A percentile compares a stretch with the other conserved stretches of the same genome.
phyloP scores from a whole-genome alignment of 129 eudicot genomes.

The Kitagawia praeruptora region DNA sequence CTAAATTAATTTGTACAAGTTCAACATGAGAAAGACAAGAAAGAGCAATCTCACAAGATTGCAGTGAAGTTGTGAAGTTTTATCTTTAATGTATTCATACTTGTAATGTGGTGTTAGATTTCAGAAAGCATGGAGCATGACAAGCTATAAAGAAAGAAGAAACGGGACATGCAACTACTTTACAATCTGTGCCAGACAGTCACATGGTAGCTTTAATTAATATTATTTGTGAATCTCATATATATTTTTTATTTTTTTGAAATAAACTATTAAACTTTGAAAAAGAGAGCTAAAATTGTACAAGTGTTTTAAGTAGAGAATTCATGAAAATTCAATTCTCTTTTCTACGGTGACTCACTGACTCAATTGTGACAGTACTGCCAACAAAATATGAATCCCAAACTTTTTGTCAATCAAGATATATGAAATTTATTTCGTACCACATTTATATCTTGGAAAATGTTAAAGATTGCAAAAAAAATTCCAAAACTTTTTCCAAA shows the following conservation, averaged over 20 bases:
- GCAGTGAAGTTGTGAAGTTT: not conserved
- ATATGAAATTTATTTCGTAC: too few species aligned
- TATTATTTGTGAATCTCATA: not conserved
- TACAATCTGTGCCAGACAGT: slow-evolving; percentile 4
- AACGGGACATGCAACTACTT: not conserved
- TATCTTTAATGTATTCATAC: slow-evolving; percentile 6
- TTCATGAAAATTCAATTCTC: too few species aligned
- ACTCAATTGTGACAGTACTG: too few species aligned
- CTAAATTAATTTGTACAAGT: too few species aligned
- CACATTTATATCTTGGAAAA: too few species aligned
- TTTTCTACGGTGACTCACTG: too few species aligned
- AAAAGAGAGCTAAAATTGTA: not conserved
- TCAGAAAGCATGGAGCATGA: slow-evolving; percentile 8
- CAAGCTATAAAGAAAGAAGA: slow-evolving; percentile 3
- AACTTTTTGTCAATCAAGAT: too few species aligned
- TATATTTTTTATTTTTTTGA: not conserved
- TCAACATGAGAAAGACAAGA: not conserved
- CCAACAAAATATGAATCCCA: too few species aligned
- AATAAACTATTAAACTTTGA: not conserved
- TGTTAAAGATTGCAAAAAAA: too few species aligned
- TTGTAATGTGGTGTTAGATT: slow-evolving; percentile 2
- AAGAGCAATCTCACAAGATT: slow-evolving; percentile 12
- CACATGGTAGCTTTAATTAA: slow-evolving; percentile 19
- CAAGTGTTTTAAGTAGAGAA: not conserved
- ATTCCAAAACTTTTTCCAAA: too few species aligned